phyloP scores from a whole-genome alignment of 2,329 filamentous ascomycete species.

The Aspergillus udagawae region DNA sequence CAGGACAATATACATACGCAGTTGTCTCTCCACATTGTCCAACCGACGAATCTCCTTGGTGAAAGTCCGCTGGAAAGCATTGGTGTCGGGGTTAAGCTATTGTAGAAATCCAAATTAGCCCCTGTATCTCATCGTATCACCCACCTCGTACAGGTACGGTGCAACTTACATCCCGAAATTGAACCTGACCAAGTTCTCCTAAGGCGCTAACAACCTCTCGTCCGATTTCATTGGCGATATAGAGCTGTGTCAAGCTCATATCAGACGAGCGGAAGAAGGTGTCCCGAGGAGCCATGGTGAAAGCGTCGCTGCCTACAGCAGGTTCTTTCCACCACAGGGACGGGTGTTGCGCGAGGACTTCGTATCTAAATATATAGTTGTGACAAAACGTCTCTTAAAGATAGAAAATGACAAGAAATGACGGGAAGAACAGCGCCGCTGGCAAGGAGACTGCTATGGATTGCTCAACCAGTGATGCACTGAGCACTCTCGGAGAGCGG shows the following conservation, averaged over 20 bases:
- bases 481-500: slow-evolving; percentile 10
- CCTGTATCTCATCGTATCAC: slow-evolving; percentile 1
- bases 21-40: slow-evolving; percentile 96
- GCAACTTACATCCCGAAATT: slow-evolving; percentile 86
- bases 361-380: background rate
- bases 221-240: slow-evolving; percentile 98
- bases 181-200: slow-evolving; percentile 91
- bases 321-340: slow-evolving; percentile 18
- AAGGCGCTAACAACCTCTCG: slow-evolving; percentile 95
- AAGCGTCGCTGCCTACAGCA: slow-evolving; percentile 18
- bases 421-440: slow-evolving; percentile 6
- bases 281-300: slow-evolving; percentile 66
- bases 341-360: slow-evolving; percentile 5
- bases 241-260: slow-evolving; percentile 99
- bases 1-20: slow-evolving; percentile 61
- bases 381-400: background rate
- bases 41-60: slow-evolving; percentile 96
- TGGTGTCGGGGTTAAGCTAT: slow-evolving; percentile 87
- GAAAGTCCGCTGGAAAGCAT: slow-evolving; percentile 93
- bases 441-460: slow-evolving; percentile 14
- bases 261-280: slow-evolving; percentile 99
- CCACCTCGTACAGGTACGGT: background rate
- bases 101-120: slow-evolving; percentile 15
- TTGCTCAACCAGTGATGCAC: slow-evolving; percentile 10
- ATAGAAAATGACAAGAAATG: slow-evolving; percentile 4